Conservation (phyloP, 1,284 basidiomycete species). For the Coriolopsis trogii region DNA sequence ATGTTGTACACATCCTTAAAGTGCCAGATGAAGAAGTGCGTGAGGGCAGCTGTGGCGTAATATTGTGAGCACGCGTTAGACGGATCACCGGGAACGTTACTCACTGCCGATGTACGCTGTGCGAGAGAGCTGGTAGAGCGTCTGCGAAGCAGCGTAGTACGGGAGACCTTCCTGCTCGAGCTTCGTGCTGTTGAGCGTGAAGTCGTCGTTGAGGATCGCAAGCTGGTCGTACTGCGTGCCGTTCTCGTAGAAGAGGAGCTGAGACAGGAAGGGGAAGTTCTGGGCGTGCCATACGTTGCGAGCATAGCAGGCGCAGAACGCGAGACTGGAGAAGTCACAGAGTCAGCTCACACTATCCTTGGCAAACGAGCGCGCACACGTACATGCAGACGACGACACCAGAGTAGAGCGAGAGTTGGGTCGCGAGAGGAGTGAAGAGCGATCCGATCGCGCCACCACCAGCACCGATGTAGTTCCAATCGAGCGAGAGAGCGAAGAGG, state of each 20-base stretch:
- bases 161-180: conserved; percentile 27
- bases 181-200: conserved; percentile 30
- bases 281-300: conserved; percentile 39
- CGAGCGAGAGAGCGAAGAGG: conserved; percentile 53
- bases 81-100: not conserved
- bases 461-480: conserved; percentile 60
- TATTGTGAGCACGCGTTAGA: too few relatives aligned
- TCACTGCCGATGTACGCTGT: conserved; percentile 17
- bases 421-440: conserved; percentile 47
- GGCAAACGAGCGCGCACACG: not conserved
- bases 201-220: conserved; percentile 39
- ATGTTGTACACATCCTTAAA: conserved; percentile 40
- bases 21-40: conserved; percentile 35
- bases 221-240: conserved; percentile 44
- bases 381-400: conserved; percentile 34
- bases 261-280: conserved; percentile 47
- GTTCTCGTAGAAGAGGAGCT: conserved; percentile 43
- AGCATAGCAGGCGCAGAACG: conserved; percentile 26
- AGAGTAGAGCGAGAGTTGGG: conserved; percentile 34
- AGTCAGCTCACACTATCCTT: too few relatives aligned
- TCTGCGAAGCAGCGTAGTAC: conserved; percentile 20
- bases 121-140: conserved; percentile 16
- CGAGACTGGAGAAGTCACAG: not conserved
- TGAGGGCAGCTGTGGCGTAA: conserved; percentile 29
- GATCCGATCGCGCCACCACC: conserved; percentile 21